A percentile compares a stretch with the other conserved stretches of the same genome.
Conservation (phyloP, 2,329 filamentous ascomycete genomes). For the Sporothrix humicola region DNA sequence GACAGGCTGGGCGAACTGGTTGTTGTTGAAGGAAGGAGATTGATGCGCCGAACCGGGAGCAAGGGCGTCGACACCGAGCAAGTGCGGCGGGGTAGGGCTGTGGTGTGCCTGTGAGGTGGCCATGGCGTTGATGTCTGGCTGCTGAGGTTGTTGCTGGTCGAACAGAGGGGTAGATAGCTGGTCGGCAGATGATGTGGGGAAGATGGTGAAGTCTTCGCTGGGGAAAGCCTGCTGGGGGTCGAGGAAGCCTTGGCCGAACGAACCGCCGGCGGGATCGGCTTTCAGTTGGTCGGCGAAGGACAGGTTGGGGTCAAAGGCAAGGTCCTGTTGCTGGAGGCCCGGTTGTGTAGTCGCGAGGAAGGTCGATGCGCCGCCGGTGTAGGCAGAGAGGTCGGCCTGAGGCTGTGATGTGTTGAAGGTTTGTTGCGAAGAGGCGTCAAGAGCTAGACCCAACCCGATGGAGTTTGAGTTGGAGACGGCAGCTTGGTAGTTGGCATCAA, state of each 20-base stretch:
- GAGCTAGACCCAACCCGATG: conserved; percentile 62
- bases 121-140: conserved; percentile 59
- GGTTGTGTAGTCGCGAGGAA: conserved; percentile 56
- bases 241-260: conserved; percentile 50
- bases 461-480: conserved; percentile 37
- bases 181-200: conserved; percentile 61
- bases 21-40: conserved; percentile 62
- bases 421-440: conserved; percentile 57
- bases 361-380: conserved; percentile 51
- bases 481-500: conserved; percentile 55
- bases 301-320: conserved; percentile 52
- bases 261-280: conserved; percentile 40
- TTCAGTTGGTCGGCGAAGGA: conserved; percentile 54
- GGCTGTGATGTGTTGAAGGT: conserved; percentile 46
- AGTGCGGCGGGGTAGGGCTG: conserved; percentile 60
- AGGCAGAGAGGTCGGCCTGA: conserved; percentile 55
- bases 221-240: conserved; percentile 54
- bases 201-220: conserved; percentile 68
- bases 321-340: conserved; percentile 43
- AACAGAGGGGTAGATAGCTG: conserved; percentile 69
- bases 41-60: conserved; percentile 54
- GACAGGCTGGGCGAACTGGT: conserved; percentile 59
- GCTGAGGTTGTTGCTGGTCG: conserved; percentile 44
- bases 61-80: conserved; percentile 56
- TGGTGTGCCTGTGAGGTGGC: conserved; percentile 61